phyloP scores from a whole-genome alignment of 1,284 basidiomycete species.

The Leccinum angustisporum region DNA sequence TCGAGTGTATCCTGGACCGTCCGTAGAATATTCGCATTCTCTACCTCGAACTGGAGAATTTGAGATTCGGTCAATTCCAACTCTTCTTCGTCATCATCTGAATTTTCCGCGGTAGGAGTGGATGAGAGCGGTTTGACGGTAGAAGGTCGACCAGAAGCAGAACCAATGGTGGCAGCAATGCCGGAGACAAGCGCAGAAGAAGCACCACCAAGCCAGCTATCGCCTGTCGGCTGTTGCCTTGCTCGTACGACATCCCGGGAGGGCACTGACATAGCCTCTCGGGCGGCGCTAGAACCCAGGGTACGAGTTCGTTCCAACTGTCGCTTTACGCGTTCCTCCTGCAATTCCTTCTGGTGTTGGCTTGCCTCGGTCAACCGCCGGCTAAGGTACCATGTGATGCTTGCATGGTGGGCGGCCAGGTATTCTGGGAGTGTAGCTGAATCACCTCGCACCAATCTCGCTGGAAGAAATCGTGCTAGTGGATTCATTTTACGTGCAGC shows the following conservation, averaged over 20 bases:
- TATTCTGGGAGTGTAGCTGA: slow-evolving; percentile 63
- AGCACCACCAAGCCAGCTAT: slow-evolving; percentile 66
- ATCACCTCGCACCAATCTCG: slow-evolving; percentile 61
- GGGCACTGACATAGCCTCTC: slow-evolving; percentile 51
- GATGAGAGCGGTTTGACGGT: slow-evolving; percentile 25
- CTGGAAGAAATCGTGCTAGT: slow-evolving; percentile 62
- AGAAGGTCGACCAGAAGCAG: slow-evolving; percentile 36
- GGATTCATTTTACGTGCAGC: slow-evolving; percentile 61
- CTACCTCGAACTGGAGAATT: slow-evolving; percentile 87
- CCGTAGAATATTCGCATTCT: slow-evolving; percentile 83
- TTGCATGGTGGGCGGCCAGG: slow-evolving; percentile 78
- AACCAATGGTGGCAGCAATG: slow-evolving; percentile 65
- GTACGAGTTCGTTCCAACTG: slow-evolving; percentile 78
- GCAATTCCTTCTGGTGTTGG: slow-evolving; percentile 79
- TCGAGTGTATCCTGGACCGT: slow-evolving; percentile 81
- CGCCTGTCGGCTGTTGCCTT: slow-evolving; percentile 29
- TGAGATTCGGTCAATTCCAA: slow-evolving; percentile 79
- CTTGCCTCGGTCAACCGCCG: slow-evolving; percentile 76
- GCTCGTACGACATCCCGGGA: slow-evolving; percentile 22
- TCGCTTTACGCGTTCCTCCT: slow-evolving; percentile 82
- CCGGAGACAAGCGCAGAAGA: slow-evolving; percentile 56
- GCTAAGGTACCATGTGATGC: slow-evolving; percentile 84
- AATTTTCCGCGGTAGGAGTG: slow-evolving; percentile 41
- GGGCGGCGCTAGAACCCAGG: slow-evolving; percentile 70
- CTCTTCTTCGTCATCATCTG: slow-evolving; percentile 69